Conservation (phyloP, 2,329 filamentous ascomycete species). For the Aureobasidium sp. region DNA sequence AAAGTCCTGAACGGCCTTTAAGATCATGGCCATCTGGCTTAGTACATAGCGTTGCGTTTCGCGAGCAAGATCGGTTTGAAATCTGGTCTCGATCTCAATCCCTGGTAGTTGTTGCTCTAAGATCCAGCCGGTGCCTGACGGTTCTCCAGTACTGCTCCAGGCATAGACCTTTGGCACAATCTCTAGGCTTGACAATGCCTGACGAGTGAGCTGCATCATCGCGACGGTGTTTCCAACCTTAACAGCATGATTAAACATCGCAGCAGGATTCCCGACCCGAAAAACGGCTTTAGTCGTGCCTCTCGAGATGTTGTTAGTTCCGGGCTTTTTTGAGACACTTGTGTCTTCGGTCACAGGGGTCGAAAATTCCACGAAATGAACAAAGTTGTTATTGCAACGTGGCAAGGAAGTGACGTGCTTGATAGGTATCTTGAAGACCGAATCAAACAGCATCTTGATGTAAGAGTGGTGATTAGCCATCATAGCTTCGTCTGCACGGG, state of each 20-base stretch:
- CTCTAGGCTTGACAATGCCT: not conserved
- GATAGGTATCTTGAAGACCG: too few species aligned
- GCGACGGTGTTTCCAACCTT: not conserved
- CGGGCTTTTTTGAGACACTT: not conserved
- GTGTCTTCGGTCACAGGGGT: not conserved
- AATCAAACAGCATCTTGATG: too few species aligned
- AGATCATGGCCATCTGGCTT: not conserved
- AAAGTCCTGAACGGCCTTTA: not conserved
- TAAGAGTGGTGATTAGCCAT: too few species aligned
- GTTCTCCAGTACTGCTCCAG: not conserved
- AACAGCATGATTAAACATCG: not conserved
- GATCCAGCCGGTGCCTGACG: not conserved
- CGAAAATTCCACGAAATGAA: not conserved
- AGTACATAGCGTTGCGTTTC: not conserved
- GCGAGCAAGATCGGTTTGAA: not conserved
- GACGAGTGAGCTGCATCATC: not conserved
- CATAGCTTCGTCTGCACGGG: too few species aligned
- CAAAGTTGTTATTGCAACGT: not conserved
- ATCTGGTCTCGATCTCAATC: not conserved
- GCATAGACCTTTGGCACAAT: not conserved
- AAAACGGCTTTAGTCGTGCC: not conserved
- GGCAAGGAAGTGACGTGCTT: not conserved
- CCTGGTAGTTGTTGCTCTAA: not conserved
- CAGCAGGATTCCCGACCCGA: not conserved
- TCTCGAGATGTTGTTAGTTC: not conserved